Percentiles rank a stretch among this genome's conserved stretches.
Conservation (phyloP, 140 eudicot genomes). For the Stevia rebaudiana region DNA sequence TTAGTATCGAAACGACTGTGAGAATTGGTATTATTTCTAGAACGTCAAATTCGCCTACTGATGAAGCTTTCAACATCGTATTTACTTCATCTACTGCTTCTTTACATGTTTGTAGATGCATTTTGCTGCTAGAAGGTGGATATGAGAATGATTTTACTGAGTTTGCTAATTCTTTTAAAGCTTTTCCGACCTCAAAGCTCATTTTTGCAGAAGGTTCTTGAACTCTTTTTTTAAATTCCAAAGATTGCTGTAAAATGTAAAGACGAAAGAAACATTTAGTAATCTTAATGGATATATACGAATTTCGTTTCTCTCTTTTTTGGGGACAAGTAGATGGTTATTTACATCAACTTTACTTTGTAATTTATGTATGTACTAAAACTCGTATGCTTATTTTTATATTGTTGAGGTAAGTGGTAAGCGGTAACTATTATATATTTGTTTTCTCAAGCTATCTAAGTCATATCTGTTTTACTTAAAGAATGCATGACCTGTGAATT, state of each 20-base stretch:
- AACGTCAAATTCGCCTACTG: conserved; percentile 34
- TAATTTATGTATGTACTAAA: not conserved
- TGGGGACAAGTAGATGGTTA: no score
- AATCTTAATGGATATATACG: not conserved
- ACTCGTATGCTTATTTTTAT: not conserved
- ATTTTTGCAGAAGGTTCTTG: conserved; percentile 51
- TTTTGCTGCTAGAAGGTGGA: conserved; percentile 21
- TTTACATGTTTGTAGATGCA: conserved; percentile 38
- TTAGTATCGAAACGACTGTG: conserved; percentile 54
- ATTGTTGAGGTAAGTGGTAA: no score
- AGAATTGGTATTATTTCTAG: conserved; percentile 42
- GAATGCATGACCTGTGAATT: no score
- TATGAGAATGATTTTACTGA: conserved; percentile 40
- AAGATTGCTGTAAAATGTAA: conserved; percentile 32
- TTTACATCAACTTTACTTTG: not conserved
- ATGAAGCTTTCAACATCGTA: conserved; percentile 32
- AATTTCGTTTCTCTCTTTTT: no score
- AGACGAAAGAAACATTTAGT: not conserved
- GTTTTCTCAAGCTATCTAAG: no score
- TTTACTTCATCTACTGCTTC: conserved; percentile 45
- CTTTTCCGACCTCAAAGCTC: conserved; percentile 50
- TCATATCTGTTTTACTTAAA: no score
- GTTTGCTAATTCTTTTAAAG: conserved; percentile 51
- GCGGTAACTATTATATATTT: no score
- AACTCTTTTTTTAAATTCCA: conserved; percentile 36